Evolutionary conservation across 495 filamentous ascomycete genomes (phyloP), one percentile per base, ranked within the genome.

Genomic region (Sordaria brevicollis): DNA sequence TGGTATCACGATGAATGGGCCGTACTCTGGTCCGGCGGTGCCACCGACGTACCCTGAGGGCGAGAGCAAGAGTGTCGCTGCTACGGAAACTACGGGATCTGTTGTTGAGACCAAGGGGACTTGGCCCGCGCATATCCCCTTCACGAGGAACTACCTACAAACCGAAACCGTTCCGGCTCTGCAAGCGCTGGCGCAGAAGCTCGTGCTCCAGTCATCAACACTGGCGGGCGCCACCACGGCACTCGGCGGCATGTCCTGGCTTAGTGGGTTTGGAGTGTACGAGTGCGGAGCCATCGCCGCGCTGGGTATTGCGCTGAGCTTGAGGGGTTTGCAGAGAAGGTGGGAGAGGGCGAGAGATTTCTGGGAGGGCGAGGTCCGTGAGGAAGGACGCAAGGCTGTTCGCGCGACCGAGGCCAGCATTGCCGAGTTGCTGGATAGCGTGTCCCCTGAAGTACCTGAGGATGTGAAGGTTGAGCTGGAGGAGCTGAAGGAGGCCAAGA

Each of bases 241-340:
- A 3, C 84, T 97, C 15, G 89, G 88, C 0, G 88, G 83, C 0
- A 86, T 94, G 10, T 82, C 90, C 5, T 94, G 92, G 73, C 74
- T 93, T 39, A 90, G 90, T 17, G 81, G 80, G 2, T 69, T 81
- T 0, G 79, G 82, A 6, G 69, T 91, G 0, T 96, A 96, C 76
- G 92, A 94, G 78, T 89, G 91, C 13, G 88, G 90, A 35, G 91
- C 90, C 15, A 81, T 97, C n/a, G 92, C 88, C 0, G 93, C 92
- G 3, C 77, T 96, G 6, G 93, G 93, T 8, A 74, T 92, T 6
- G 88, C 91, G 5, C 91, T 89, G 82, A 89, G 90, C 68, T 75
- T 94, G 71, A 81, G 89, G 29, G 83, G 89, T 25, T 83, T 97
- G 81, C 94, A 97, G 79, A 88, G 79, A 72, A 81, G 86, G 73